phyloP scores from a whole-genome alignment of 108 stramenopile genomes.

The Pseudonitzschia multiseries region DNA sequence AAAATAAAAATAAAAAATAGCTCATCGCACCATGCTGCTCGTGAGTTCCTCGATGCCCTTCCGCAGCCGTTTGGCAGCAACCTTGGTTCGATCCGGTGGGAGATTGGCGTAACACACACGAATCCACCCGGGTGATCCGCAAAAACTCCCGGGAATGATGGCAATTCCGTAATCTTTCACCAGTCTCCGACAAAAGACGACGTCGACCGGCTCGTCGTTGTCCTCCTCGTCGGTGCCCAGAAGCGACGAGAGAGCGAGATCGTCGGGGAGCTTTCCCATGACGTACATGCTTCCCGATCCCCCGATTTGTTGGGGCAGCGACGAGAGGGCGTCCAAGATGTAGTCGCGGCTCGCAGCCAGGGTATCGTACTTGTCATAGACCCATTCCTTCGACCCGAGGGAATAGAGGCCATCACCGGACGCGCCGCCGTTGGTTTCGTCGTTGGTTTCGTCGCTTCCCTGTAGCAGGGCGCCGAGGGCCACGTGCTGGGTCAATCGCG shows the following conservation, averaged over 20 bases:
- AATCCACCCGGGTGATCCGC: constrained; percentile 84
- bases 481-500: constrained; percentile 79
- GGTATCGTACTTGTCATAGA: constrained; percentile 61
- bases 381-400: constrained; percentile 56
- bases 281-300: constrained; percentile 93
- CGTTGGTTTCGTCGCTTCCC: constrained; percentile 8
- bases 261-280: constrained; percentile 77
- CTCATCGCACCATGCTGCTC: not conserved
- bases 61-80: constrained; percentile 63
- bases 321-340: constrained; percentile 70
- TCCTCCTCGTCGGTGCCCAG: not conserved
- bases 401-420: not conserved
- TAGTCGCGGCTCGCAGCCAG: constrained; percentile 64
- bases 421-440: not conserved
- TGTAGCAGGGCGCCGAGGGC: constrained; percentile 84
- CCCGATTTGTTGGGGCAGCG: constrained; percentile 67
- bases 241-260: constrained; percentile 5
- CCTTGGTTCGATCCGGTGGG: constrained; percentile 50
- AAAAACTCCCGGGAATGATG: constrained; percentile 87
- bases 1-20: no score
- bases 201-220: constrained; percentile 16
- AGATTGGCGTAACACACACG: constrained; percentile 87
- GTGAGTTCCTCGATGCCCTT: constrained; percentile 27
- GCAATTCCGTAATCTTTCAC: constrained; percentile 84
- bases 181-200: constrained; percentile 65